Conservation (phyloP, 2,329 filamentous ascomycete genomes). For the Sclerotinia nivalis region DNA sequence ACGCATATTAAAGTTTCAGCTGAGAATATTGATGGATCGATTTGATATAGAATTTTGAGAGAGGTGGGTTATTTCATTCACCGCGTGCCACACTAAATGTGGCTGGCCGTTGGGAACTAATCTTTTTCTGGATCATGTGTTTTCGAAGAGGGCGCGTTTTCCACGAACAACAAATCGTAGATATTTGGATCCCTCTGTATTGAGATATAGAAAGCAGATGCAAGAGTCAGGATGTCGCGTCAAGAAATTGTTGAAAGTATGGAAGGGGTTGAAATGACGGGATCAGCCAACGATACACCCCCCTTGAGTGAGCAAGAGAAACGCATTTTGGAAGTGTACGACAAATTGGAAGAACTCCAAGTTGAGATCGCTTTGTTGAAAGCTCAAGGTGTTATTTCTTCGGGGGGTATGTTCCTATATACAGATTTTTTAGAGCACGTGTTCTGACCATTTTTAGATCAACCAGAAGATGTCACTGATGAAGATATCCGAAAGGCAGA, state of each 20-base stretch:
- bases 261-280: slow-evolving; percentile 36
- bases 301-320: slow-evolving; percentile 67
- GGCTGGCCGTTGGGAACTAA: slow-evolving; percentile 15
- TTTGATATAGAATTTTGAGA: neutral
- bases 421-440: neutral
- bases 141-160: slow-evolving; percentile 1
- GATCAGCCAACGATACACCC: slow-evolving; percentile 39
- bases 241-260: slow-evolving; percentile 28
- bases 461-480: slow-evolving; percentile 45
- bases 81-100: slow-evolving; percentile 19
- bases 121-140: slow-evolving; percentile 3
- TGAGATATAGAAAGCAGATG: neutral
- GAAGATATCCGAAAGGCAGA: slow-evolving; percentile 60
- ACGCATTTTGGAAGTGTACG: slow-evolving; percentile 67
- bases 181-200: neutral
- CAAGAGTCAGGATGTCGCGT: slow-evolving; percentile 9
- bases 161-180: neutral
- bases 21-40: neutral
- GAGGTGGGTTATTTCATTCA: neutral
- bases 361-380: slow-evolving; percentile 69
- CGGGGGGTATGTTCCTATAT: slow-evolving; percentile 31
- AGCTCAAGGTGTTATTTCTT: slow-evolving; percentile 42
- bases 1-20: neutral
- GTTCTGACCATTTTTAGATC: slow-evolving; percentile 33
- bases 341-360: slow-evolving; percentile 68